Base-by-base conservation (phyloP, 2,329 filamentous ascomycete species). In the Tolypocladium guangdongense region DNA sequence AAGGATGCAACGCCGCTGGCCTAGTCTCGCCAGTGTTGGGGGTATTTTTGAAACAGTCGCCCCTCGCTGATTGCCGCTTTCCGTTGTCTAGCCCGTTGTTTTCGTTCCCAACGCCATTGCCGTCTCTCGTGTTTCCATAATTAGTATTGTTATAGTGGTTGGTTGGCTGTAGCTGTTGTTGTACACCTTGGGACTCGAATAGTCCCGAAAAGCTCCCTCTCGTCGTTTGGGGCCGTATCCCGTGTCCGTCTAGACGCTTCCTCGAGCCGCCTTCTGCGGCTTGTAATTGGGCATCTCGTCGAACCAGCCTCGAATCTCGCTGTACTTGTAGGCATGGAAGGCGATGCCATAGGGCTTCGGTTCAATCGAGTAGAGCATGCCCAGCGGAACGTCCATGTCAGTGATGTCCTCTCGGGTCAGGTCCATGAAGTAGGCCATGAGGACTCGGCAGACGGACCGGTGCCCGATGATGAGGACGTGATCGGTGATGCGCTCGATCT, bases 291-390 rank as follows among this genome's bases (percentile, higher is more conserved):
- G 87, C 47, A 95, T 72, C 66, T 93, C 84, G 55, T 93, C 84
- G 63, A 99, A 99, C 79, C 86, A 90, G 57, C 86, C 83, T 22
- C 74, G 80, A 3, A 78, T 75, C 57, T 88, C 81, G 65, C 96
- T 88, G 73, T 96, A 99, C 56, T 84, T 82, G 75, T 95, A 99
- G 0, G 90, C 92, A 68, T 95, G 92, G 74, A 97, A 96, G 56
- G 96, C 92, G 55, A 96, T 91, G 16, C 93, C 93, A 61, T 99
- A 99, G 1, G 93, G 93, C 77, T 96, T 96, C 36, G 93, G 93
- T 70, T 99, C 92, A 49, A 99, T 86, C 61, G 90, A 88, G 68
- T 95, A 99, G 8, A 96, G 77, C 77, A 96, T 91, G 20, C 93
- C 93, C 49, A 99, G 75, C 0, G 93, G 93, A 47, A 96, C 88